These are phyloP conservation scores for Geotrichum europaeum DNA, from an alignment of 1,139 yeast genomes.

Conservation along the genomic window DNA sequence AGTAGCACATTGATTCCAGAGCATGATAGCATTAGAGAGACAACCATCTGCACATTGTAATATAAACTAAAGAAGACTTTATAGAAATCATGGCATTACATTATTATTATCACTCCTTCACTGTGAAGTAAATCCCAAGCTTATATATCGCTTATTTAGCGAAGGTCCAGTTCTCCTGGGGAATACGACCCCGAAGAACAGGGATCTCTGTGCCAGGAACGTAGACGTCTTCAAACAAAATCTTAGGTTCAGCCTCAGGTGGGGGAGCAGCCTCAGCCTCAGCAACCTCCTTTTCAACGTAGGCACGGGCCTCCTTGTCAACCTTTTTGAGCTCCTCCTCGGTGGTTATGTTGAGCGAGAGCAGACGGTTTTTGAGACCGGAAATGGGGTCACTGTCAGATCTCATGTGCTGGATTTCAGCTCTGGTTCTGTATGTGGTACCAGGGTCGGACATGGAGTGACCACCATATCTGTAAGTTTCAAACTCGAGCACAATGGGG, in stretches of 20 bases:
- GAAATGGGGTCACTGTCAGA: slow-evolving; percentile 97
- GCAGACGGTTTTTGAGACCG: slow-evolving; percentile 80
- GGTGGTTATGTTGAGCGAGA: slow-evolving; percentile 78
- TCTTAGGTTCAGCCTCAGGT: slow-evolving; percentile 93
- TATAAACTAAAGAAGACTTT: no score
- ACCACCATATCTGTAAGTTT: slow-evolving; percentile 99
- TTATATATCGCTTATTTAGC: slow-evolving; percentile 12
- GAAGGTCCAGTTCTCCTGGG: slow-evolving; percentile 56
- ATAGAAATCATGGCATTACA: neutral
- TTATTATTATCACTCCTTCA: neutral
- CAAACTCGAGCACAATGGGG: slow-evolving; percentile 91
- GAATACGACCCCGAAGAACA: slow-evolving; percentile 91
- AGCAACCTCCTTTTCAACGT: slow-evolving; percentile 90
- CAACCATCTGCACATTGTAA: no score
- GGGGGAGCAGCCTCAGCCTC: slow-evolving; percentile 91
- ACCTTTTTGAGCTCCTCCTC: slow-evolving; percentile 91
- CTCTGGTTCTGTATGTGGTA: slow-evolving; percentile 99
- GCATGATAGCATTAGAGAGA: neutral
- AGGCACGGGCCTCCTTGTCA: slow-evolving; percentile 93
- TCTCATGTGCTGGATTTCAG: slow-evolving; percentile 99
- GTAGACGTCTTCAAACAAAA: slow-evolving; percentile 93
- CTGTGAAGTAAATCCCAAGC: neutral
- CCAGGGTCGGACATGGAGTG: slow-evolving; percentile 99
- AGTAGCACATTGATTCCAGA: no score
- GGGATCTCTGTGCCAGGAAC: slow-evolving; percentile 92